Base-by-base conservation (phyloP, 495 filamentous ascomycete species). In the Chaetomidium leptoderma region DNA sequence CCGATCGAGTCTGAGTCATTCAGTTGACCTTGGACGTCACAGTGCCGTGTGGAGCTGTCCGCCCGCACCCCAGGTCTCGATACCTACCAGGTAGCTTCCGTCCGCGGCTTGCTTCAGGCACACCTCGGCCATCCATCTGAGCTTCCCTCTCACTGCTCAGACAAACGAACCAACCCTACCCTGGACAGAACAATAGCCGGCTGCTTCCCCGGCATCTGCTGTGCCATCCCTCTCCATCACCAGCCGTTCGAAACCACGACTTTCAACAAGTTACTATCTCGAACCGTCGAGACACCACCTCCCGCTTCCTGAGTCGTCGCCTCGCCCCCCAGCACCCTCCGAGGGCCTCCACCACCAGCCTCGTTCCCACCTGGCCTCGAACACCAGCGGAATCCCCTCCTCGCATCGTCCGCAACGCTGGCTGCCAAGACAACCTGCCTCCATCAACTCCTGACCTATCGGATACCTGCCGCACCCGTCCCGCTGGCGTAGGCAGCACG, bases 1-100 rank as follows among this genome's bases (percentile, higher is more conserved):
- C 51, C 53, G 46, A 51, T 64, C 66, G 58, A 59, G 59, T 70
- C 70, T 69, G 70, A 72, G 70, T 72, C 70, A 72, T 72, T 70
- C 57, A 65, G 40, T 70, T 69, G 70, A 67, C 59, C 61, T 70
- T 65, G 68, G 68, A 70, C 69, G 63, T 70, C 67, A 70, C 60
- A 50, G 44, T 64, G 68, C 66, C 58, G 60, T 62, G 68, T 64
- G 59, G 64, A 64, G 59, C 48, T 30, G 40, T 33, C 43, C 55
- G 29, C 30, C 47, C 29, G 50, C 37, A 59, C 57, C 49, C 42
- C 62, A 58, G 46, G 55, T 53, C 29, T 37, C 33, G 45, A 57
- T 49, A 60, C 51, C 59, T 29, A n/a, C n/a, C n/a, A n/a, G 39
- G 23, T 16, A 43, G 39, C 19, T 21, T 43, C 36, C 35, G 14